These are phyloP conservation scores for Didymella keratinophila DNA, from an alignment of 2,329 filamentous ascomycete genomes.

Conservation along the genomic window DNA sequence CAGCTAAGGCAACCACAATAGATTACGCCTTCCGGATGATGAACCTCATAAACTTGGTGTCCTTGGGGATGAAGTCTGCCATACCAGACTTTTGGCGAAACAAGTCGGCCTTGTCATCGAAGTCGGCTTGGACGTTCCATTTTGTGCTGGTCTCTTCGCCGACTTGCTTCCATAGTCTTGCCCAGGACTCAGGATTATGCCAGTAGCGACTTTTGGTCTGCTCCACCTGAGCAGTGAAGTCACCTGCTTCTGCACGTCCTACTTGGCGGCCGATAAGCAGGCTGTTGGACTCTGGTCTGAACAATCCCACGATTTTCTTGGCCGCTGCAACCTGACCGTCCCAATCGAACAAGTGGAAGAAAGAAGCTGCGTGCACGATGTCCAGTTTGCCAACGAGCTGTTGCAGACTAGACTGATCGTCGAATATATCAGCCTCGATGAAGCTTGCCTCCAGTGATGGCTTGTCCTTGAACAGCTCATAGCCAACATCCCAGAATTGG, in stretches of 20 bases:
- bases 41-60: conserved; percentile 39
- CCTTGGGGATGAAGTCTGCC: conserved; percentile 32
- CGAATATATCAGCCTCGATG: conserved; percentile 60
- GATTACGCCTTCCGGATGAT: conserved; percentile 27
- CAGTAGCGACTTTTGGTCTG: conserved; percentile 39
- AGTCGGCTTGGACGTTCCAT: conserved; percentile 45
- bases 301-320: conserved; percentile 41
- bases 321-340: conserved; percentile 51
- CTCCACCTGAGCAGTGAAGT: conserved; percentile 27
- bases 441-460: conserved; percentile 58
- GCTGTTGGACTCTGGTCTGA: conserved; percentile 45
- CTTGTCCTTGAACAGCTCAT: conserved; percentile 48
- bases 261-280: conserved; percentile 53
- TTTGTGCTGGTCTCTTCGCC: conserved; percentile 48
- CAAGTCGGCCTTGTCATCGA: conserved; percentile 35
- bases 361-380: conserved; percentile 52
- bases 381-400: conserved; percentile 52
- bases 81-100: conserved; percentile 26
- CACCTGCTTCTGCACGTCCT: conserved; percentile 42
- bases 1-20: too few species aligned
- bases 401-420: conserved; percentile 40
- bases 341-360: conserved; percentile 56
- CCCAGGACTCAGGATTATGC: conserved; percentile 51
- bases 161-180: conserved; percentile 51
- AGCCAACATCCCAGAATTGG: conserved; percentile 64